Conservation (phyloP, 768 basidiomycete species). For the Psilocybe cyanescens region DNA sequence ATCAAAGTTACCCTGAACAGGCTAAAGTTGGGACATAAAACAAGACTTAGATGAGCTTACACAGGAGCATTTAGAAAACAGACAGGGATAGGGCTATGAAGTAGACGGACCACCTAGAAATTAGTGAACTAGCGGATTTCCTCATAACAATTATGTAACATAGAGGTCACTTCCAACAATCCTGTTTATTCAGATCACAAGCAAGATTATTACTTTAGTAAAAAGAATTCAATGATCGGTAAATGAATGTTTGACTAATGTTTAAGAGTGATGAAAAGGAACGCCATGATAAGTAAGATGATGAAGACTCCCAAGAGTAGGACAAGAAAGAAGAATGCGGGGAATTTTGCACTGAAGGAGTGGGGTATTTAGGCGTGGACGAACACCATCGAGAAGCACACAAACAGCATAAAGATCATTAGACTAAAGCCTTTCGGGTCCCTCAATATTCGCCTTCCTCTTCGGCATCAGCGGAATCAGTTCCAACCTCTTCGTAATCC, state of each 20-base stretch:
- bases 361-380: slow-evolving; percentile 25
- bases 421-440: slow-evolving; percentile 1
- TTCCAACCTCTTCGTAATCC: slow-evolving; percentile 86
- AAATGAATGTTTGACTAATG: slow-evolving; percentile 21
- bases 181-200: slow-evolving; percentile 17
- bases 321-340: slow-evolving; percentile 9
- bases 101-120: neutral
- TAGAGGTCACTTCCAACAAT: slow-evolving; percentile 10
- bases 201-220: slow-evolving; percentile 25
- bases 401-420: slow-evolving; percentile 4
- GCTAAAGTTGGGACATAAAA: neutral
- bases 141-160: neutral
- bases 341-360: slow-evolving; percentile 16
- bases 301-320: neutral
- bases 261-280: slow-evolving; percentile 10
- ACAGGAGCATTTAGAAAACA: neutral
- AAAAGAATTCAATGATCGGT: slow-evolving; percentile 29
- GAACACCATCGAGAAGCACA: slow-evolving; percentile 16
- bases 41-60: neutral
- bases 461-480: slow-evolving; percentile 53
- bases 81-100: neutral
- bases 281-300: neutral
- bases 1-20: slow-evolving; percentile 9
- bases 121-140: too few relatives aligned
- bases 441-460: slow-evolving; percentile 40